Evolutionary conservation across 179 eudicot genomes (phyloP), one percentile per base, ranked within the genome.

Genomic region (Carnegiea gigantea): DNA sequence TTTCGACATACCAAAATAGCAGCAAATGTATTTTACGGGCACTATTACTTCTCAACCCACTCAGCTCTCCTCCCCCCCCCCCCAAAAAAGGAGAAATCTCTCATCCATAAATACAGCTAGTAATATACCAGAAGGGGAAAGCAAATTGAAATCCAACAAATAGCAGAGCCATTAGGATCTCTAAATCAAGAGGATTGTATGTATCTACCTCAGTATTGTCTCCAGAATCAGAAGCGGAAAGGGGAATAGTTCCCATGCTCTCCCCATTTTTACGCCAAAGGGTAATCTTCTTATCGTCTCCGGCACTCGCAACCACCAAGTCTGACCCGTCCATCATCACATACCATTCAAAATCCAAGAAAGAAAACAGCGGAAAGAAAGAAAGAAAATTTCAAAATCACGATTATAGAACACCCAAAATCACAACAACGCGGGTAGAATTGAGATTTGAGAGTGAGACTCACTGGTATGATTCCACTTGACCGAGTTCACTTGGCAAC

Each of bases 281-380:
- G 9, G 93, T 87, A 73, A 95, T 91, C 89, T 86, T 92, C 80
- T 90, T 89, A 80, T 95, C 98, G 18, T 95, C 97, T 33, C 98
- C 98, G 7, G 93, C 98, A 85, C 98, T 95, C 36, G 98, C 98
- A 88, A 95, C 90, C 70, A 95, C 98, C 92, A 95, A 90, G 92
- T 95, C 98, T 95, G 82, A 76, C 82, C 76, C 75, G 83, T 44
- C 59, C 28, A 78, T 36, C 23, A 23, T 36, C 46, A 70, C 20
- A n/a, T 40, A 2, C 6, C 67, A 9, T 11, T 74, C 23, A 76
- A 76, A 21, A 68, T 26, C 40, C 14, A 70, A 36, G 23, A 20
- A 51, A 70, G 18, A 54, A 36, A 73, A 24, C 48, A n/a, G 21
- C 21, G 33, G 5, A 43, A 68, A 13, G 17, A 36, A 14, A 65